Base-by-base conservation (phyloP, 257 asterid species). In the Asclepias syriaca region DNA sequence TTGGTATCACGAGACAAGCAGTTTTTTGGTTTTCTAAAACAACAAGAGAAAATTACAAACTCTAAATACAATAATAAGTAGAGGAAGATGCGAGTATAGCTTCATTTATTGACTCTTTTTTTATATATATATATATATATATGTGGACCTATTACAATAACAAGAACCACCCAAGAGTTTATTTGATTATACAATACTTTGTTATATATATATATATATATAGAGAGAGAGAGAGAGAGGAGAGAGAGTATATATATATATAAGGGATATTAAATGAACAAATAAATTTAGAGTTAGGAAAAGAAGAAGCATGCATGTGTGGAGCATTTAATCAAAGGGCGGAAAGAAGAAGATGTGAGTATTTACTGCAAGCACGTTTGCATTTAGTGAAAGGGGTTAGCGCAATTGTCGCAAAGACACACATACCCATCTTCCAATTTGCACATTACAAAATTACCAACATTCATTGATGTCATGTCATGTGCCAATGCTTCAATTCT, bases 281-380 rank as follows among this genome's bases (percentile, higher is more conserved):
- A n/a, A 56, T 1, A 59, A 59, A 29, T 59, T 13, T 45, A 51
- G 32, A 19, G 57, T 18, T 73, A 39, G 66, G 16, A 49, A 16
- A 27, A 74, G 72, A 58, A 40, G 66, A 67, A 63, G 87, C 85
- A 22, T 81, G 77, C 74, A 75, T 37, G 67, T 40, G 72, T 75
- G 48, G 48, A 6, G 85, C 90, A 86, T 79, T 83, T 55, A 83
- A 78, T 66, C 66, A 73, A 73, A 56, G 73, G 58, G 69, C 55
- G 60, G 12, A 22, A 6, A 22, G 16, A 0, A 21, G 60, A 16
- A 69, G 11, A 7, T 70, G 68, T 45, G 58, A 54, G 90, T 88
- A 86, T 88, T 90, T 84, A 90, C 81, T 88, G 72, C 79, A 48
- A 70, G 76, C 95, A 86, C 89, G 91, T 82, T 88, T 90, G 93